Evolutionary conservation across 2,329 filamentous ascomycete species (phyloP), one percentile per base, ranked within the genome.

Genomic region (Dothideomycetes sp.): DNA sequence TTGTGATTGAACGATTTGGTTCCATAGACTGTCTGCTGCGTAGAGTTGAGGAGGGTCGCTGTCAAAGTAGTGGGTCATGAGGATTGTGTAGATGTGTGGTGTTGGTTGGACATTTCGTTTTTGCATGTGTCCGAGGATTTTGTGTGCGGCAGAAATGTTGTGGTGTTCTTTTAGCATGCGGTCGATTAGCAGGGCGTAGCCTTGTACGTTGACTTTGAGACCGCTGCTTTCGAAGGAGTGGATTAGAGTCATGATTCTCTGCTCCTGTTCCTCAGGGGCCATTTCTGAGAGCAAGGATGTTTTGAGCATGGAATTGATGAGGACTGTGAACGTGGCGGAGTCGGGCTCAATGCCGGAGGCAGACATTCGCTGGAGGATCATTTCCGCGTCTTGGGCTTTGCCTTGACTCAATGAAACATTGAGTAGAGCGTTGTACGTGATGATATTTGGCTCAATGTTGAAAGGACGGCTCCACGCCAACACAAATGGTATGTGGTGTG

Each of bases 151-250:
- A 2, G 49, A 22, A 33, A 64, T 46, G 48, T 72, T 72, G 19
- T 56, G 49, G 41, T 65, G 59, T 29, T 49, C 58, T 52, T 62
- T 69, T 48, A 84, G 64, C 9, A 85, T 63, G 13, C 72, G 64
- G 58, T 85, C 71, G 38, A 89, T 74, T 57, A 86, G 75, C 56
- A 82, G 79, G 51, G 70, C 75, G 58, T 84, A 89, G 2, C 74
- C 76, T 48, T 76, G 68, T 43, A 67, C 60, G 57, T 82, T 82
- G 25, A 78, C 65, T 33, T 67, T 59, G 9, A 85, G 59, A 4
- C 76, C 76, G 10, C 69, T 64, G 2, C 59, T 53, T 43, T 76
- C 66, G 57, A 87, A 76, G 15, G 75, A 67, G 3, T 59, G 48
- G 39, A 88, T 68, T 32, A 82, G 64, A 4, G 57, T 54, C n/a